Percentiles rank a stretch among this genome's conserved stretches.
These are phyloP conservation scores for Saitozyma sp. DNA, from an alignment of 768 basidiomycete genomes.

Conservation along the genomic window DNA sequence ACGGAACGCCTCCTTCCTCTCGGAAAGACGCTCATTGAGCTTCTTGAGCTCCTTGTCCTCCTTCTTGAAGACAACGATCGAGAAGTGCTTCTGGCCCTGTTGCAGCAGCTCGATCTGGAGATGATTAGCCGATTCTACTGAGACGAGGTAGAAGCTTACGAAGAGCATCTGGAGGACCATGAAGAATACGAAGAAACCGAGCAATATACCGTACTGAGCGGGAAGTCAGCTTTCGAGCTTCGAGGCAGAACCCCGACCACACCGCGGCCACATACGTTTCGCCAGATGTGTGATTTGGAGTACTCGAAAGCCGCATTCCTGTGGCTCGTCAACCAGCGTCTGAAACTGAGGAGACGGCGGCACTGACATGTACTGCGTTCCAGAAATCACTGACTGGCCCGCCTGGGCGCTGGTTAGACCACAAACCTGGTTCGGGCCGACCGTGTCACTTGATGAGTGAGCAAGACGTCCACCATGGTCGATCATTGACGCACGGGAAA, in stretches of 20 bases:
- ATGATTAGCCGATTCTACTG: not conserved
- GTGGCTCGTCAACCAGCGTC: too few species aligned
- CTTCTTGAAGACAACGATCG: slow-evolving; percentile 67
- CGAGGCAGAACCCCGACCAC: not conserved
- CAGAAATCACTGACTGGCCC: slow-evolving; percentile 60
- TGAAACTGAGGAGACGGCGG: too few species aligned
- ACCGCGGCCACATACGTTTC: slow-evolving; percentile 28
- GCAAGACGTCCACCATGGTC: too few species aligned
- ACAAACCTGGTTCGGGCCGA: slow-evolving; percentile 66
- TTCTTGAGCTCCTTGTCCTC: slow-evolving; percentile 56
- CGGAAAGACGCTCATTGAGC: slow-evolving; percentile 52
- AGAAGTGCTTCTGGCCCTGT: slow-evolving; percentile 30
- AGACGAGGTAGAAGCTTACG: slow-evolving; percentile 45
- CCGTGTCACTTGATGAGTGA: slow-evolving; percentile 8
- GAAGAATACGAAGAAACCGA: slow-evolving; percentile 72
- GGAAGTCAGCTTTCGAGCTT: slow-evolving; percentile 56
- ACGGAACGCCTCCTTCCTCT: slow-evolving; percentile 59
- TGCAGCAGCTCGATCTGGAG: slow-evolving; percentile 37
- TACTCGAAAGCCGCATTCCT: slow-evolving; percentile 55
- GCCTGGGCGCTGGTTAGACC: slow-evolving; percentile 67
- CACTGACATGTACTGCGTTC: slow-evolving; percentile 63
- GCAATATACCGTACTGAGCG: slow-evolving; percentile 66
- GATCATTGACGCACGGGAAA: slow-evolving; percentile 16
- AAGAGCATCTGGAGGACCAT: slow-evolving; percentile 67
- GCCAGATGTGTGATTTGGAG: slow-evolving; percentile 47